Evolutionary conservation across 352 stramenopile genomes (phyloP).

Genomic region (Peronospora farinosa): DNA sequence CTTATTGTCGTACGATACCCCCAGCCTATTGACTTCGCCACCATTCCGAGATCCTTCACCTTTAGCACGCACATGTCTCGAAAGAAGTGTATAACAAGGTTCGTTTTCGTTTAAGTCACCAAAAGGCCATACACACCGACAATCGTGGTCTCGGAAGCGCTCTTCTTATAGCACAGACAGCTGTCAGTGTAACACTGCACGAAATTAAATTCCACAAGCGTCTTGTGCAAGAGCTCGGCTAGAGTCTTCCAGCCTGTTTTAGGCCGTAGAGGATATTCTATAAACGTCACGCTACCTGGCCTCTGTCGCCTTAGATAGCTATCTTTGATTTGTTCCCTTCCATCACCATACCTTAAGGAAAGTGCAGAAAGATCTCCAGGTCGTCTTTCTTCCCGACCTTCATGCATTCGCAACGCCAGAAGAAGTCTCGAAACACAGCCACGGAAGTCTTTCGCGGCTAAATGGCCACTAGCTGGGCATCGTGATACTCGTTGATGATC

Average conservation of each 20-base stretch:
- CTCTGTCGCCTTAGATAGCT: not conserved
- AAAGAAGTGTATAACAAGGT: not conserved
- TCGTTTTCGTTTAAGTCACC: not conserved
- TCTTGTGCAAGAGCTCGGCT: not conserved
- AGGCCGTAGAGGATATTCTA: not conserved
- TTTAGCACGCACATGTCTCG: not conserved
- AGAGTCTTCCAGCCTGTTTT: not conserved
- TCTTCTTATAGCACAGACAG: not conserved
- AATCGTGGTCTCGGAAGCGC: not conserved
- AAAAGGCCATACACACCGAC: not conserved
- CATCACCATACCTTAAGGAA: not conserved
- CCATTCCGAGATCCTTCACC: not conserved
- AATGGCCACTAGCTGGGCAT: too few relatives aligned
- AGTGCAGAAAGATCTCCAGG: too few relatives aligned
- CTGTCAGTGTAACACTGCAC: not conserved
- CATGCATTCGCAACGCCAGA: too few relatives aligned
- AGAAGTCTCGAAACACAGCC: too few relatives aligned
- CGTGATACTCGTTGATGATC: too few relatives aligned
- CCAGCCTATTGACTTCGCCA: not conserved
- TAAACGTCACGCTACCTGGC: not conserved
- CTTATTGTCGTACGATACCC: not conserved
- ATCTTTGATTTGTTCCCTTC: not conserved
- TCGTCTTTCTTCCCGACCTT: too few relatives aligned
- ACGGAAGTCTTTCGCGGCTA: too few relatives aligned
- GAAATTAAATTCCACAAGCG: not conserved